A percentile compares a stretch with the other conserved stretches of the same genome.
phyloP scores from a whole-genome alignment of 2,329 filamentous ascomycete species.

The Epichloe aotearoae region DNA sequence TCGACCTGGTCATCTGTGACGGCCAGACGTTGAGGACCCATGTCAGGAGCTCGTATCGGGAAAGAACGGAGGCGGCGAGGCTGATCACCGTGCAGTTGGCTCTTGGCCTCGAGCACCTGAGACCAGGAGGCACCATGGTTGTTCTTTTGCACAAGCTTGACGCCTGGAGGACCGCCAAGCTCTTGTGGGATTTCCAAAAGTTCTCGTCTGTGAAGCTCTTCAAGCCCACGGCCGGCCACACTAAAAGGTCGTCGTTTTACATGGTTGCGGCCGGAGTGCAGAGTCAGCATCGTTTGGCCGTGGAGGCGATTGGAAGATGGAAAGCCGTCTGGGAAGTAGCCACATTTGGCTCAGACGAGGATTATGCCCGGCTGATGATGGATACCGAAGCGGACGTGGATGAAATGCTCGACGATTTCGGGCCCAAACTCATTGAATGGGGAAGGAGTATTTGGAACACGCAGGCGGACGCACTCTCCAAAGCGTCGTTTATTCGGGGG shows the following conservation, averaged over 20 bases:
- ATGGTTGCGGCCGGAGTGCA: slow-evolving; percentile 32
- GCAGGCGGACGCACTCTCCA: slow-evolving; percentile 19
- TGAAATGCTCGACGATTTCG: slow-evolving; percentile 22
- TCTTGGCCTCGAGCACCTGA: slow-evolving; percentile 31
- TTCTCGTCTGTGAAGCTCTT: slow-evolving; percentile 29
- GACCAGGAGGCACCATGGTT: slow-evolving; percentile 34
- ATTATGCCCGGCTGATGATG: slow-evolving; percentile 6
- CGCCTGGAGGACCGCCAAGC: slow-evolving; percentile 20
- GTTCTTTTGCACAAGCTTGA: slow-evolving; percentile 37
- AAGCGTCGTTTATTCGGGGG: slow-evolving; percentile 14
- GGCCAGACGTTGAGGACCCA: slow-evolving; percentile 32
- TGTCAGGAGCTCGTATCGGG: slow-evolving; percentile 17
- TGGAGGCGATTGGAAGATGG: slow-evolving; percentile 24
- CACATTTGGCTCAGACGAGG: slow-evolving; percentile 24
- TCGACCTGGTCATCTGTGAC: slow-evolving; percentile 33
- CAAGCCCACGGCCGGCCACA: slow-evolving; percentile 30
- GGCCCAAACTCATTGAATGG: slow-evolving; percentile 17
- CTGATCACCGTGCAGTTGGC: slow-evolving; percentile 27
- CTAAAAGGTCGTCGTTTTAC: slow-evolving; percentile 37
- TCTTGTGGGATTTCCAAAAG: slow-evolving; percentile 26
- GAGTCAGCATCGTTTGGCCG: slow-evolving; percentile 17
- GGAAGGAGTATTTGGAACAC: slow-evolving; percentile 21
- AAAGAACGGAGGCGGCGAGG: slow-evolving; percentile 22
- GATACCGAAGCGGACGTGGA: slow-evolving; percentile 1
- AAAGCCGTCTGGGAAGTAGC: slow-evolving; percentile 24